These are phyloP conservation scores for Lepiota venenata DNA, from an alignment of 768 basidiomycete genomes.

Conservation along the genomic window DNA sequence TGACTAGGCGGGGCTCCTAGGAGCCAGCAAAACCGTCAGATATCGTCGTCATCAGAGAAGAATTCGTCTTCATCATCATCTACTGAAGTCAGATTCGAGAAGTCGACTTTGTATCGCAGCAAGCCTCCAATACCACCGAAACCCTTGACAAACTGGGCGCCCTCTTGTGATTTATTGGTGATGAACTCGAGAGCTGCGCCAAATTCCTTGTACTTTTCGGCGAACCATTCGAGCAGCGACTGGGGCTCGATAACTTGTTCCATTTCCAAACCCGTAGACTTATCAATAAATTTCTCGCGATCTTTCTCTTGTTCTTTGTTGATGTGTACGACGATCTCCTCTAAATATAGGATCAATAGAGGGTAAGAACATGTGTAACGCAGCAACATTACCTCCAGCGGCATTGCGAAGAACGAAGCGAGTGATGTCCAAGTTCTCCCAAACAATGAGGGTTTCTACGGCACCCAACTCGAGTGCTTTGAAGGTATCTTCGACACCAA, in stretches of 20 bases:
- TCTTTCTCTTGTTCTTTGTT: conserved; percentile 88
- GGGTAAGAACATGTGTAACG: neutral
- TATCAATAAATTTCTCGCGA: conserved; percentile 92
- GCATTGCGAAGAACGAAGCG: conserved; percentile 90
- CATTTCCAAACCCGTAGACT: conserved; percentile 95
- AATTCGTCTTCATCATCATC: conserved; percentile 91
- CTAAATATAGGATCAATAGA: conserved; percentile 30
- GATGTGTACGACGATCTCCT: conserved; percentile 79
- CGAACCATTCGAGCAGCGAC: conserved; percentile 95
- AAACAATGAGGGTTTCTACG: conserved; percentile 96
- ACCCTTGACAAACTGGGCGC: conserved; percentile 96
- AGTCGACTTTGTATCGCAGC: conserved; percentile 96
- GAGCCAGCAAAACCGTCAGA: conserved; percentile 90
- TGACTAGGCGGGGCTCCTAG: conserved; percentile 67
- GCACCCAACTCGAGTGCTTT: conserved; percentile 96
- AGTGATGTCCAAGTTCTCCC: conserved; percentile 94
- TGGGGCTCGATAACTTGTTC: conserved; percentile 81
- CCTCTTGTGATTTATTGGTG: conserved; percentile 95
- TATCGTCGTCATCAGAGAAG: conserved; percentile 70
- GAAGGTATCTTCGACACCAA: conserved; percentile 95
- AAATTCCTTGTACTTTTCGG: conserved; percentile 98
- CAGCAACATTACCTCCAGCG: conserved; percentile 62
- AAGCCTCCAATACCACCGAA: conserved; percentile 98
- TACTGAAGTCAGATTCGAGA: conserved; percentile 68
- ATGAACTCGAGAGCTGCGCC: conserved; percentile 95